Evolutionary conservation across 306 rosid genomes (phyloP).

Genomic region (Ammopiptanthus mongolicus): DNA sequence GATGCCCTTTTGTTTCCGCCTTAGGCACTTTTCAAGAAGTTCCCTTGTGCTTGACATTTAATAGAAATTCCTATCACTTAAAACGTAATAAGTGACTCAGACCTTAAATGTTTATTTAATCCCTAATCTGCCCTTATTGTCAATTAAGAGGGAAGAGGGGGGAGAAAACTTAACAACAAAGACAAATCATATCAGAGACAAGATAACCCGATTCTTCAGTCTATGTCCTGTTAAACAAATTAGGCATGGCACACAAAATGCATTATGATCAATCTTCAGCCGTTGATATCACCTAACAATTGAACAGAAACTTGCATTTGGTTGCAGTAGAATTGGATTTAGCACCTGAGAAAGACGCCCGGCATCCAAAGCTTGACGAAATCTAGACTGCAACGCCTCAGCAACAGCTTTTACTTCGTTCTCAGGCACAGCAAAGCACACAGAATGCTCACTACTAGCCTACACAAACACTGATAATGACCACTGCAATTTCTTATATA

Average conservation of each 20-base stretch:
- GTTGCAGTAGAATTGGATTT: constrained; percentile 2
- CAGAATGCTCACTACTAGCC: constrained; percentile 99
- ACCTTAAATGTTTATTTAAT: background rate
- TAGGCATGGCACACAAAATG: background rate
- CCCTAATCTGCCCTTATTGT: background rate
- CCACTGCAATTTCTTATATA: background rate
- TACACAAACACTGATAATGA: constrained; percentile 39
- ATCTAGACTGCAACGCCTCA: constrained; percentile 81
- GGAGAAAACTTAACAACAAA: background rate
- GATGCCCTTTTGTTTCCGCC: background rate
- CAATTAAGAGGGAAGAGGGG: background rate
- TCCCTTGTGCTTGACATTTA: background rate
- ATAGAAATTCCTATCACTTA: background rate
- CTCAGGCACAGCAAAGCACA: constrained; percentile 99
- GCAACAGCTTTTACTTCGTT: constrained; percentile 95
- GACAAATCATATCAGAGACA: background rate
- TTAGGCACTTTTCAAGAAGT: background rate
- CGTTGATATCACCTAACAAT: background rate
- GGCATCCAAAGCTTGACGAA: constrained; percentile 88
- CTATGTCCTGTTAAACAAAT: background rate
- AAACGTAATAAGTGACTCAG: background rate
- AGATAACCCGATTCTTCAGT: background rate
- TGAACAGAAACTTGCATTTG: constrained; percentile 11
- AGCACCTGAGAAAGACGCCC: constrained; percentile 98
- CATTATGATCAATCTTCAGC: background rate